These are phyloP conservation scores for Cryptococcus floricola DNA, from an alignment of 1,284 basidiomycete species.

Conservation along the genomic window DNA sequence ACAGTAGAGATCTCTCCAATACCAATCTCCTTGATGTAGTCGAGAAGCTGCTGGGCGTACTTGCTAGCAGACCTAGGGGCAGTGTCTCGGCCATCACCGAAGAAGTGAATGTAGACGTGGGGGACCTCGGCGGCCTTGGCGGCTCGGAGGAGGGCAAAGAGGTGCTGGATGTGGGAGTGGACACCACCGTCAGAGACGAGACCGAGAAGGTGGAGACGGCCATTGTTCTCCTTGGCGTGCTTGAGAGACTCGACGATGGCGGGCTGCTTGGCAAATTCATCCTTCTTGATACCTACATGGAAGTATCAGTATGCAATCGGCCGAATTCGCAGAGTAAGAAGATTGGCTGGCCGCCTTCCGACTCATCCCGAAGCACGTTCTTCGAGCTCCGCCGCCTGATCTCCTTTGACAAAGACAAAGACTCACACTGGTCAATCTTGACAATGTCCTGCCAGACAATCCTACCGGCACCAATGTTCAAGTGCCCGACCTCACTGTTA, in stretches of 20 bases:
- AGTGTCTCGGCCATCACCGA: conserved; percentile 81
- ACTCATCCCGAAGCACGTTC: too few relatives aligned
- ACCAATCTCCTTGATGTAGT: conserved; percentile 70
- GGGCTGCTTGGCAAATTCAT: conserved; percentile 73
- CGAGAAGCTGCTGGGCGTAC: conserved; percentile 70
- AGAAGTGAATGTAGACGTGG: conserved; percentile 81
- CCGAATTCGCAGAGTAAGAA: not conserved
- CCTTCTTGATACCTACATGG: conserved; percentile 69
- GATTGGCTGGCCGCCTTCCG: not conserved
- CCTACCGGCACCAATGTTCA: conserved; percentile 87
- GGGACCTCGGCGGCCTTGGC: conserved; percentile 79
- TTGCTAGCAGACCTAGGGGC: conserved; percentile 71
- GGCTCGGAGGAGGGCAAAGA: conserved; percentile 79
- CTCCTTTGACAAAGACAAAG: not conserved
- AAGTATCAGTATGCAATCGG: not conserved
- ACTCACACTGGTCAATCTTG: conserved; percentile 67
- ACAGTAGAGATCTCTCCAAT: conserved; percentile 65
- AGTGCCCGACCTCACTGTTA: conserved; percentile 88
- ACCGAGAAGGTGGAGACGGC: conserved; percentile 76
- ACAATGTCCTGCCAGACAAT: conserved; percentile 95
- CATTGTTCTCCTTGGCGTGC: conserved; percentile 71
- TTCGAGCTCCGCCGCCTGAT: too few relatives aligned
- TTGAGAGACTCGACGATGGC: conserved; percentile 68
- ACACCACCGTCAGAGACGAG: conserved; percentile 89
- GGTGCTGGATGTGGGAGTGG: conserved; percentile 84